phyloP scores from a whole-genome alignment of 139 green algal genomes.

The Coelastrella sp. region DNA sequence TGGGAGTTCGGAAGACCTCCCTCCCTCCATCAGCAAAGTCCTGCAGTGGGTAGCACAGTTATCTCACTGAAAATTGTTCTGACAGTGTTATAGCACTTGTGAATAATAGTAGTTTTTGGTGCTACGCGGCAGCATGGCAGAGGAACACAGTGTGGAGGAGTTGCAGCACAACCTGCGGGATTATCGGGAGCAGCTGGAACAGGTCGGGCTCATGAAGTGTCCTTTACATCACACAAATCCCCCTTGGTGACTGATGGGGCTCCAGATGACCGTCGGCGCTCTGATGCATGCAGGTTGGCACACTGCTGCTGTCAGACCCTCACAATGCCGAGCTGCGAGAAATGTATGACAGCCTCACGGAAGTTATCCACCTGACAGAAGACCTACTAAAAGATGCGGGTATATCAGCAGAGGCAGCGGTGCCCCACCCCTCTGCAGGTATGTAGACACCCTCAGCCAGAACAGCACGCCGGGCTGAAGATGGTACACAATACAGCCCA shows the following conservation, averaged over 20 bases:
- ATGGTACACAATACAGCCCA: no score
- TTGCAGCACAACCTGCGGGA: slow-evolving; percentile 66
- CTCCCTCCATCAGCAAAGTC: no score
- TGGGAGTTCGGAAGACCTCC: no score
- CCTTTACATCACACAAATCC: background rate
- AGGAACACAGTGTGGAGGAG: slow-evolving; percentile 56
- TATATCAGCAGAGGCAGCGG: slow-evolving; percentile 22
- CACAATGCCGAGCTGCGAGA: slow-evolving; percentile 80
- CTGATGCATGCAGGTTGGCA: slow-evolving; percentile 68
- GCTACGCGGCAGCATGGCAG: slow-evolving; percentile 15
- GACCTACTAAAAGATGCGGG: slow-evolving; percentile 72
- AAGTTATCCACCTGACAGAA: slow-evolving; percentile 84
- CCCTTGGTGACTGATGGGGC: no score
- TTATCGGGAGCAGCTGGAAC: slow-evolving; percentile 69
- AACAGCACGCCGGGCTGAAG: background rate
- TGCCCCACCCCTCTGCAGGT: slow-evolving; percentile 18
- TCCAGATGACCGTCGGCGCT: background rate
- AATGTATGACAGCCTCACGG: slow-evolving; percentile 76
- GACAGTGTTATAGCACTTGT: no score
- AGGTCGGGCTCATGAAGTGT: slow-evolving; percentile 46
- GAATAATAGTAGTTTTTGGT: no score
- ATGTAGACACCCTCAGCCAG: background rate
- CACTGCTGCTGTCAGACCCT: slow-evolving; percentile 76
- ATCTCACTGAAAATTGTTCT: no score
- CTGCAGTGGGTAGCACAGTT: no score